Conservation (phyloP, 1,139 yeast species). For the Blastobotrys raffinosifermentans region DNA sequence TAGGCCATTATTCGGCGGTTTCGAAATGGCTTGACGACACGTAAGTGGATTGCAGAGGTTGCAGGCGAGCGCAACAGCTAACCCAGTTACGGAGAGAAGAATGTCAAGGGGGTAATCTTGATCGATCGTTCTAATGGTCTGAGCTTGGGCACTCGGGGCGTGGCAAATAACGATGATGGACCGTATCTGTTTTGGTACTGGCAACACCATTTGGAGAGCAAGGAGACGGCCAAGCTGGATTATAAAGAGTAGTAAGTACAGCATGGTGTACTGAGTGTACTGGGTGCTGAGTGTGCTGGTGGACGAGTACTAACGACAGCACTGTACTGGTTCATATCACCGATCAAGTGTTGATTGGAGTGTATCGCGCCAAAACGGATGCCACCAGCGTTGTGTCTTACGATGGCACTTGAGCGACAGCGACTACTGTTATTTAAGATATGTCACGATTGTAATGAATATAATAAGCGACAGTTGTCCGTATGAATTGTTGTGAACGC, state of each 20-base stretch:
- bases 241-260: conserved; percentile 15
- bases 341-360: conserved; percentile 16
- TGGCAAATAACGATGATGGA: conserved; percentile 26
- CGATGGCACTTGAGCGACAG: conserved; percentile 8
- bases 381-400: conserved; percentile 4
- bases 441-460: too few relatives aligned
- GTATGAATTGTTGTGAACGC: too few relatives aligned
- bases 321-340: conserved; percentile 9
- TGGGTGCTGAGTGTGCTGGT: neutral
- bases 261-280: neutral
- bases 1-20: neutral
- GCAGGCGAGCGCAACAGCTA: conserved; percentile 2
- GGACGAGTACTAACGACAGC: neutral
- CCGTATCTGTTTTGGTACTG: conserved; percentile 22
- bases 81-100: conserved; percentile 19
- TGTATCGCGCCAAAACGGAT: conserved; percentile 12
- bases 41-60: conserved; percentile 14
- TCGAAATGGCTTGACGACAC: conserved; percentile 22
- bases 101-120: conserved; percentile 24
- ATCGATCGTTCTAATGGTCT: conserved; percentile 23
- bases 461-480: too few relatives aligned
- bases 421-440: too few relatives aligned
- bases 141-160: conserved; percentile 27
- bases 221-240: conserved; percentile 12
- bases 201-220: conserved; percentile 8